Evolutionary conservation across 75 land plant species (phyloP), one percentile per base, ranked within the genome.

Genomic region (Pseudotsuga menziesii): DNA sequence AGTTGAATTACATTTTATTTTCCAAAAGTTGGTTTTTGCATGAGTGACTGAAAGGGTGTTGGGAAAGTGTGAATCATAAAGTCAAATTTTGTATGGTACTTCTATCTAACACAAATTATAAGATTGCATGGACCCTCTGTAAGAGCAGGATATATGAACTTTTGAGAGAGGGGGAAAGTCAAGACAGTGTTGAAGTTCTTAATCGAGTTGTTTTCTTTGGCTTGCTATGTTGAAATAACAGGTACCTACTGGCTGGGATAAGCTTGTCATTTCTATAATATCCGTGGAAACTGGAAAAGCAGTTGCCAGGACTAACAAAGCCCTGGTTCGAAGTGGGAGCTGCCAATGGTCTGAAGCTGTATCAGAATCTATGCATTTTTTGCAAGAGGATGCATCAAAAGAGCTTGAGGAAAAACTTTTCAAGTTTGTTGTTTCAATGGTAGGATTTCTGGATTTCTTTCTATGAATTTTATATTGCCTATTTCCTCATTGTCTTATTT

Each of bases 221-320:
- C 52, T 52, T 54, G 3, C 19, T 5, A 39, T 20, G 9, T 81
- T 63, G 19, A 15, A 72, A 54, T 20, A 64, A 55, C 82, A 93
- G 96, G 93, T 91, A 12, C 93, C 96, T 56, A 80, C 73, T 82
- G 93, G 96, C 75, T 93, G 96, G 88, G 91, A 93, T 77, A 89
- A 82, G 79, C 87, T 93, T 67, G 79, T 77, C 55, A 77, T 93
- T 58, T 85, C 91, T 22, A 55, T 93, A 23, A 41, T 87, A 32
- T 89, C 93, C 11, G 70, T 73, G 23, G 86, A 85, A 58, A 85
- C 86, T 29, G 96, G 96, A 12, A 91, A 89, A 61, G 60, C 82
- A 17, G 78, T 83, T 77, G 84, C 83, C 35, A 93, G 84, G 83
- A 80, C 91, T 3, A 69, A 78, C 19, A 93, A 85, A 82, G 82